These are phyloP conservation scores for Russula compacta DNA, from an alignment of 768 basidiomycete genomes.

Conservation along the genomic window DNA sequence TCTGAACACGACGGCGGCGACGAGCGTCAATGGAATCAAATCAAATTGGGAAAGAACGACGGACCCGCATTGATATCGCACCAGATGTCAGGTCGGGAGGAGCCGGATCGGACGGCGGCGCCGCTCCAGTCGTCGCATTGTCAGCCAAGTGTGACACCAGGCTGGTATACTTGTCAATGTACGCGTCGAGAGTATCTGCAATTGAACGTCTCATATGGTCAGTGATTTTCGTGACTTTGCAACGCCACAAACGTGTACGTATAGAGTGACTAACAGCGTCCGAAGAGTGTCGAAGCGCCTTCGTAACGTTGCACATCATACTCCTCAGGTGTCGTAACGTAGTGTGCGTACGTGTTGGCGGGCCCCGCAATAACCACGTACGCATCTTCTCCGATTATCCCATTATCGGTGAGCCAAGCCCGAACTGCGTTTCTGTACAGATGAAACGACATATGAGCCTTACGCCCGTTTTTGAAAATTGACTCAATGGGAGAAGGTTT, in stretches of 20 bases:
- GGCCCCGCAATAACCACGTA: conserved; percentile 75
- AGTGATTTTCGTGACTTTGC: not conserved
- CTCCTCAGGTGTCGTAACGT: conserved; percentile 64
- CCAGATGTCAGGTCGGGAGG: conserved; percentile 54
- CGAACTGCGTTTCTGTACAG: conserved; percentile 54
- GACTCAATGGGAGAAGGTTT: not conserved
- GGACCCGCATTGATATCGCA: conserved; percentile 60
- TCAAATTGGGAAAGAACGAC: not conserved
- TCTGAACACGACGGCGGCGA: conserved; percentile 29
- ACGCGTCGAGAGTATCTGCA: conserved; percentile 68
- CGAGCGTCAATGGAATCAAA: not conserved
- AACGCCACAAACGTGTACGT: conserved; percentile 4
- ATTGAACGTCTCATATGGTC: not conserved
- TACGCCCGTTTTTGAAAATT: not conserved
- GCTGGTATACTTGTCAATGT: conserved; percentile 64
- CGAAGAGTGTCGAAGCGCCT: conserved; percentile 73
- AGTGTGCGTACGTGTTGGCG: conserved; percentile 74
- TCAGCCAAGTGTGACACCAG: conserved; percentile 56
- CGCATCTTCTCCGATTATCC: conserved; percentile 54
- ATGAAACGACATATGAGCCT: not conserved
- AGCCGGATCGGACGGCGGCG: conserved; percentile 53
- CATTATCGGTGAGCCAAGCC: conserved; percentile 50
- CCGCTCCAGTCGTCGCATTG: conserved; percentile 29
- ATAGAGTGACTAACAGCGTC: conserved; percentile 45
- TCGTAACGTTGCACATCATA: conserved; percentile 71